Percentiles rank a stretch among this genome's conserved stretches.
Evolutionary conservation across 305 asterid genomes (phyloP).

Genomic region (Fraxinus sp.): DNA sequence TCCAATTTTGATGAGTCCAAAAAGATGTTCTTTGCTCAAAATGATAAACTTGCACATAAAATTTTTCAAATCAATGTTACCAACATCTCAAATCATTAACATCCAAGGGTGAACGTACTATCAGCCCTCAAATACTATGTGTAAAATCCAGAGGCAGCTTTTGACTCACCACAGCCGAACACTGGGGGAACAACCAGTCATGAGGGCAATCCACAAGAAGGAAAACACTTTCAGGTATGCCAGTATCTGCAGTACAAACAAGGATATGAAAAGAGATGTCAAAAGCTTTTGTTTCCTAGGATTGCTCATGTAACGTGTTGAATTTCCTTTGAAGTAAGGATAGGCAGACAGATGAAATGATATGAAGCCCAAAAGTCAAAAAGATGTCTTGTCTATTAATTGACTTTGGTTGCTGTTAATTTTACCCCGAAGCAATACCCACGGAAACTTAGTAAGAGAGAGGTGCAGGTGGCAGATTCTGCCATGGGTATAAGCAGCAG

Average conservation of each 20-base stretch:
- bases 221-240: conserved; percentile 69
- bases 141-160: neutral
- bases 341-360: neutral
- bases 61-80: neutral
- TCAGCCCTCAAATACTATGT: neutral
- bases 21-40: neutral
- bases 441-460: neutral
- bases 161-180: conserved; percentile 88
- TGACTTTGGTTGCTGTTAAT: neutral
- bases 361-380: neutral
- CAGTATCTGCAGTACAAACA: conserved; percentile 50
- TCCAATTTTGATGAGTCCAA: conserved; percentile 1
- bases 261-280: neutral
- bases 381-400: neutral
- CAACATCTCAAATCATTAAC: neutral
- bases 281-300: neutral
- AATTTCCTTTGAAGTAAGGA: neutral
- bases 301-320: neutral
- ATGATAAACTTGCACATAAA: neutral
- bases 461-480: neutral
- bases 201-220: conserved; percentile 88
- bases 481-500: neutral
- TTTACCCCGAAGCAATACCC: neutral
- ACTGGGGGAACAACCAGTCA: conserved; percentile 95
- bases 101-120: neutral